These are phyloP conservation scores for Mycena metata DNA, from an alignment of 768 basidiomycete species.

Conservation along the genomic window DNA sequence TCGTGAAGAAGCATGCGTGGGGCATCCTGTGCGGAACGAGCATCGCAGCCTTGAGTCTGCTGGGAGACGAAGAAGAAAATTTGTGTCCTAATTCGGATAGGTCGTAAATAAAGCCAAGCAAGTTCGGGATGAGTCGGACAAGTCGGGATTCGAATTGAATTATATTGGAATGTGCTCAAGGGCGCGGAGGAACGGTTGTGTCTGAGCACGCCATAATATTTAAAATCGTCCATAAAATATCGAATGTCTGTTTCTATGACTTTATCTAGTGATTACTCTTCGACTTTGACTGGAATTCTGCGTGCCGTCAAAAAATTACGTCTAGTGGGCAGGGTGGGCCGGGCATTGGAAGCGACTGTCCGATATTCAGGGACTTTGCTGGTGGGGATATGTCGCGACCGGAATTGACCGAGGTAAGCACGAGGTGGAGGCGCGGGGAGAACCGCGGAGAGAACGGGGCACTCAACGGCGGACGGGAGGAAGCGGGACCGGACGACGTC, in stretches of 20 bases:
- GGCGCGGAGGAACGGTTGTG: too few relatives aligned
- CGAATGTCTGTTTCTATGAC: too few relatives aligned
- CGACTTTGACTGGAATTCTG: too few relatives aligned
- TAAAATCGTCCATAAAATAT: too few relatives aligned
- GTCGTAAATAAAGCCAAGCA: too few relatives aligned
- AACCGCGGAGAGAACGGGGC: too few relatives aligned
- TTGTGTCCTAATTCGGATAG: too few relatives aligned
- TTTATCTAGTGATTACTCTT: too few relatives aligned
- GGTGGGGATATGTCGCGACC: background rate
- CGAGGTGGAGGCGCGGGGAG: slow-evolving; percentile 14
- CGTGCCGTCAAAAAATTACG: background rate
- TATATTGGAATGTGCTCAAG: too few relatives aligned
- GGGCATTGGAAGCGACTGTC: slow-evolving; percentile 12
- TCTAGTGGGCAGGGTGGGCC: slow-evolving; percentile 9
- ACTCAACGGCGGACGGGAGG: background rate
- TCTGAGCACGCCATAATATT: too few relatives aligned
- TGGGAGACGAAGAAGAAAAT: slow-evolving; percentile 8
- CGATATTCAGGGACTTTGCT: background rate
- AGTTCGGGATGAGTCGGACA: too few relatives aligned
- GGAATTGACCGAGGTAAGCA: slow-evolving; percentile 1
- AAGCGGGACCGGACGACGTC: background rate
- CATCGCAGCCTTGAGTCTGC: slow-evolving; percentile 59
- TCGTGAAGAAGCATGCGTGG: slow-evolving; percentile 43
- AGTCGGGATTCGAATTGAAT: too few relatives aligned
- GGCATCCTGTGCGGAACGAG: slow-evolving; percentile 51